A percentile compares a stretch with the other conserved stretches of the same genome.
phyloP scores from a whole-genome alignment of 352 stramenopile species.

The Phytopythium kandeliae region DNA sequence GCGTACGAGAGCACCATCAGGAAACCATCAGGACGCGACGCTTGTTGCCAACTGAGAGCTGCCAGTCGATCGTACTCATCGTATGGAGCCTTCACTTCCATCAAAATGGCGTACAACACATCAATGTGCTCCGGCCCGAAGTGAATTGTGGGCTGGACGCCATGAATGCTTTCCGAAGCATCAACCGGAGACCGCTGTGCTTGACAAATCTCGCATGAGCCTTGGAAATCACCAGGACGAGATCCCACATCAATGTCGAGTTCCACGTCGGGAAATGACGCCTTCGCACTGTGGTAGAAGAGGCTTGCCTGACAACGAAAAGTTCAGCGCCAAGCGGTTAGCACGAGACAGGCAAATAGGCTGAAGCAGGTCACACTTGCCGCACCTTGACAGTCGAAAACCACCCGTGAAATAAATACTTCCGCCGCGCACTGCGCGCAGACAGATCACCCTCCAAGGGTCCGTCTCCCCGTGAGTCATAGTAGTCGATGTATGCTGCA shows the following conservation, averaged over 20 bases:
- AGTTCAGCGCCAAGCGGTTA: too few relatives aligned
- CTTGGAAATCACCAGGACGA: slow-evolving; percentile 15
- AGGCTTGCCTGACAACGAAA: slow-evolving; percentile 40
- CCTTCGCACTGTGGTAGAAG: slow-evolving; percentile 73
- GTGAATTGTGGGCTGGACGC: slow-evolving; percentile 51
- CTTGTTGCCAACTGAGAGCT: slow-evolving; percentile 61
- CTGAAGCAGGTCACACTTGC: neutral
- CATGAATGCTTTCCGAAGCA: slow-evolving; percentile 1
- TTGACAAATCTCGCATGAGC: slow-evolving; percentile 34
- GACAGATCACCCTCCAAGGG: neutral
- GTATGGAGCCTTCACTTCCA: slow-evolving; percentile 84
- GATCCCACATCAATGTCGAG: slow-evolving; percentile 60
- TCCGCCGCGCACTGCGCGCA: slow-evolving; percentile 16
- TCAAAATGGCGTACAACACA: slow-evolving; percentile 79
- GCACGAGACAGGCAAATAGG: too few relatives aligned
- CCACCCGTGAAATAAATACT: slow-evolving; percentile 87
- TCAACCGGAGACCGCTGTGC: neutral
- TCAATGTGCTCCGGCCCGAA: slow-evolving; percentile 77
- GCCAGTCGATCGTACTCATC: slow-evolving; percentile 77
- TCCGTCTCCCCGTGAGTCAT: slow-evolving; percentile 10
- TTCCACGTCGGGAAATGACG: slow-evolving; percentile 78
- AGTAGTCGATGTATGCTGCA: slow-evolving; percentile 70
- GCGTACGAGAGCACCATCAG: slow-evolving; percentile 80
- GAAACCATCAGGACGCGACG: slow-evolving; percentile 78
- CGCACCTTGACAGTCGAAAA: slow-evolving; percentile 67